Base-by-base conservation (phyloP, 371 early-diverging fungal genomes). In the Lichtheimia hyalospora region DNA sequence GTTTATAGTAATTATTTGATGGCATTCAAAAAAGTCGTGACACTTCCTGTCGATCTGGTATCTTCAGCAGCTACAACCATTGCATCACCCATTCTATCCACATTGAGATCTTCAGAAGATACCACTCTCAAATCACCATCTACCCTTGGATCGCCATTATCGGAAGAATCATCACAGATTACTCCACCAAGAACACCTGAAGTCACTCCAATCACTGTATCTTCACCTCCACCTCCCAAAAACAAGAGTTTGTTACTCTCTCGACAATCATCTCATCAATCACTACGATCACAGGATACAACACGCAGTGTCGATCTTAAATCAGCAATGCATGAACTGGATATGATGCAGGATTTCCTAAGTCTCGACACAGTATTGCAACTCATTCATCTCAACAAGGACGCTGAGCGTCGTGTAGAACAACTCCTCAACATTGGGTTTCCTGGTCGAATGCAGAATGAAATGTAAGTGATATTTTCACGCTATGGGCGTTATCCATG, bases 381-480 rank as follows among this genome's bases (percentile, higher is more conserved):
- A 54, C 72, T 95, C 72, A 87, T 94, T 55, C 88, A 93, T 64
- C 60, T 84, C 20, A 92, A 93, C 70, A 90, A 92, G 68, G 93
- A 91, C 60, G 79, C 89, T 0, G 66, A 93, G 48, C 86, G 82
- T n/a, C 81, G 96, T 18, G 64, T 86, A 24, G 65, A 71, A 40
- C 62, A 52, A 3, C 65, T 71, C 28, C 60, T 70, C 41, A 27
- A 62, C 14, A 62, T 67, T 54, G 62, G 65, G 2, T 67, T 71
- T 16, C 70, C 70, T 15, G 70, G 70, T 18, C 61, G 70, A 20
- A 66, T 70, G 60, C 50, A 41, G 39, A 25, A 48, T 15, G 70
- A 70, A 14, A 61, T 70, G 70, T 70, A 63, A 63, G 66, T 28
- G 13, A 4, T 14, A 39, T 20, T 0, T 8, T 34, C 8, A 8